phyloP scores from a whole-genome alignment of 176 grass and related monocot genomes.

The Stipa capillata region DNA sequence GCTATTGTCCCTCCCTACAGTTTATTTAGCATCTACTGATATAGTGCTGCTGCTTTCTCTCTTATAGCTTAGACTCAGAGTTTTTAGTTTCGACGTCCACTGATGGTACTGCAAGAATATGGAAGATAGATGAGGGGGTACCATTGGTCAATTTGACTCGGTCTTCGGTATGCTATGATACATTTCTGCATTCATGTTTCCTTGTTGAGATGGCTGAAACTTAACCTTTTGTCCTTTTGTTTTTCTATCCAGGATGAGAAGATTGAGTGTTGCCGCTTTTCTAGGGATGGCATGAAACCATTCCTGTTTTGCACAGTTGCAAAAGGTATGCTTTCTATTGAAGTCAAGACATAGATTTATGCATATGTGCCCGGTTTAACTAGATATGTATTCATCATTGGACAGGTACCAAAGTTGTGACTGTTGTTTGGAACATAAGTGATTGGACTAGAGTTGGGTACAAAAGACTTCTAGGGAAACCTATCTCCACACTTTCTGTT shows the following conservation, averaged over 20 bases:
- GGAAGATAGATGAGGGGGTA: conserved; percentile 79
- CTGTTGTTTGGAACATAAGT: conserved; percentile 90
- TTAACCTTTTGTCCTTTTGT: neutral
- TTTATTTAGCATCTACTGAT: conserved; percentile 7
- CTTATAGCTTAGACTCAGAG: conserved; percentile 90
- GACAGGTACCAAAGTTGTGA: conserved; percentile 52
- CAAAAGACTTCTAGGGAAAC: conserved; percentile 78
- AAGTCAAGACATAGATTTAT: conserved; percentile 5
- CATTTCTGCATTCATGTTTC: neutral
- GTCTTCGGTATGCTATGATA: conserved; percentile 45
- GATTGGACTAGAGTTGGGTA: conserved; percentile 88
- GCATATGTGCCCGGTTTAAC: conserved; percentile 3
- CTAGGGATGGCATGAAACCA: conserved; percentile 93
- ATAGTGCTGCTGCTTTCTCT: conserved; percentile 1
- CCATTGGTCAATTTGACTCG: conserved; percentile 76
- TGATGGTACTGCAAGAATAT: conserved; percentile 97
- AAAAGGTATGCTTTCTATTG: conserved; percentile 55
- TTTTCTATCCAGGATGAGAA: conserved; percentile 70
- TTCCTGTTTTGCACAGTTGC: conserved; percentile 93
- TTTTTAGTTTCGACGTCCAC: conserved; percentile 90
- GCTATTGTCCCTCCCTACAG: neutral
- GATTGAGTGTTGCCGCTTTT: conserved; percentile 91
- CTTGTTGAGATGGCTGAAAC: conserved; percentile 7
- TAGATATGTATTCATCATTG: conserved; percentile 24
- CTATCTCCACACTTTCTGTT: conserved; percentile 82